These are phyloP conservation scores for Penicillium olsonii DNA, from an alignment of 2,329 filamentous ascomycete species.

Conservation along the genomic window DNA sequence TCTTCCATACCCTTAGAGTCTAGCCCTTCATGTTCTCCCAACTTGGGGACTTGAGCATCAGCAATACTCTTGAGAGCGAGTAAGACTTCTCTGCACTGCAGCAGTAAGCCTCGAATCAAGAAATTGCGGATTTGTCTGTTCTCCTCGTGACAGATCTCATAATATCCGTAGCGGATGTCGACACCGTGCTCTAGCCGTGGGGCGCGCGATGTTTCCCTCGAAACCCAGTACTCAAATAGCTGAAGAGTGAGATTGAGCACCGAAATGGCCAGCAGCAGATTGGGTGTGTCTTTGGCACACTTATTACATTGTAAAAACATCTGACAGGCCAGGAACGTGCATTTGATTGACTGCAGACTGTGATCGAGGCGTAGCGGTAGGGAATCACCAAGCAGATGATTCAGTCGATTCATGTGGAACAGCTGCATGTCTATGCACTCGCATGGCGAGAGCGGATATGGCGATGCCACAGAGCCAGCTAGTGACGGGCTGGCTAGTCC, in stretches of 20 bases:
- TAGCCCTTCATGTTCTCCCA: constrained; percentile 12
- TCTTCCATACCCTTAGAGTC: constrained; percentile 10
- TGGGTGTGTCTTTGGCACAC: constrained; percentile 34
- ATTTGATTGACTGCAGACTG: constrained; percentile 33
- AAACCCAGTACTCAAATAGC: constrained; percentile 35
- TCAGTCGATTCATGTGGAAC: constrained; percentile 35
- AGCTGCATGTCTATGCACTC: constrained; percentile 34
- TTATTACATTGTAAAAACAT: constrained; percentile 32
- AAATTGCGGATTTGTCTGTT: constrained; percentile 30
- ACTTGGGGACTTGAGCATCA: constrained; percentile 10
- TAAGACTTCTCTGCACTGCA: constrained; percentile 31
- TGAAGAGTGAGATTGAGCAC: constrained; percentile 34
- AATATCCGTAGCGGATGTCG: constrained; percentile 33
- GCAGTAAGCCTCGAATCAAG: constrained; percentile 28
- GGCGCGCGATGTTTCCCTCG: constrained; percentile 21
- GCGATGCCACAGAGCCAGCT: constrained; percentile 28
- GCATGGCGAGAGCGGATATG: constrained; percentile 23
- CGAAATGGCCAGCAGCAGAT: constrained; percentile 31
- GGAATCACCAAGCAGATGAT: constrained; percentile 28
- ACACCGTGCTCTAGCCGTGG: constrained; percentile 16
- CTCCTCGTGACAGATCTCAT: constrained; percentile 32
- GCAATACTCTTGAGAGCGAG: constrained; percentile 23
- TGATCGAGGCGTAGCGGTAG: constrained; percentile 34
- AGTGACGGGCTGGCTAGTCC: constrained; percentile 29
- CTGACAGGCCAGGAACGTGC: constrained; percentile 32